Base-by-base conservation (phyloP, 169 alveolate species). In the Plasmodium billcollinsi region DNA sequence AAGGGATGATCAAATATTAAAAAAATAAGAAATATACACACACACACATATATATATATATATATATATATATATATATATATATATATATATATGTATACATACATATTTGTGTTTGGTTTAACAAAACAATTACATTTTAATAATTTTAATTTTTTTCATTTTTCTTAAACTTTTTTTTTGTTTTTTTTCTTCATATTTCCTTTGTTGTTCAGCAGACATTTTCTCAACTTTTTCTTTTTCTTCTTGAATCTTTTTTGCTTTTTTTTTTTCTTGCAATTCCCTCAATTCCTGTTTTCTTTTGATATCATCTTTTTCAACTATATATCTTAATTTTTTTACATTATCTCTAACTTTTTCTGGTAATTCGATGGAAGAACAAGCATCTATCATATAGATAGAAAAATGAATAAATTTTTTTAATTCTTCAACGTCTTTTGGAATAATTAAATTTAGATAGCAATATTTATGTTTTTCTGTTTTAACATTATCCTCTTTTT, bases 151-250 rank as follows among this genome's bases (percentile, higher is more conserved):
- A 47, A 83, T 52, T 83, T 83, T 83, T 20, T 83, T 83, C 74
- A 70, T 83, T 50, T 83, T 83, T 45, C 71, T 83, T 67, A 83
- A 69, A 14, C 49, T 70, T 63, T 83, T 83, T 73, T 83, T 83
- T 56, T 83, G 83, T 52, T 83, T 83, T 62, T 71, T 83, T 18
- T 83, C 91, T 54, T 83, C 91, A 50, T 83, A 83, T 45, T 83
- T 83, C 49, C 91, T 69, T 73, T 83, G 91, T 50, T 83, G 91
- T 33, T 83, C 86, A 20, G 91, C 74, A 2, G 91, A 70, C 91
- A 83, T 83, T 62, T 83, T 83, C 14, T 71, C 85, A 9, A 83
- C 33, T 70, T 39, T 83, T 50, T 83, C 91, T 15, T 83, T 67
- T 62, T 83, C 91, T 49, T 83, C 86, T 45, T 83, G 91, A 49